These are phyloP conservation scores for Pythium vanterpoolii DNA, from an alignment of 352 stramenopile species.

Conservation along the genomic window DNA sequence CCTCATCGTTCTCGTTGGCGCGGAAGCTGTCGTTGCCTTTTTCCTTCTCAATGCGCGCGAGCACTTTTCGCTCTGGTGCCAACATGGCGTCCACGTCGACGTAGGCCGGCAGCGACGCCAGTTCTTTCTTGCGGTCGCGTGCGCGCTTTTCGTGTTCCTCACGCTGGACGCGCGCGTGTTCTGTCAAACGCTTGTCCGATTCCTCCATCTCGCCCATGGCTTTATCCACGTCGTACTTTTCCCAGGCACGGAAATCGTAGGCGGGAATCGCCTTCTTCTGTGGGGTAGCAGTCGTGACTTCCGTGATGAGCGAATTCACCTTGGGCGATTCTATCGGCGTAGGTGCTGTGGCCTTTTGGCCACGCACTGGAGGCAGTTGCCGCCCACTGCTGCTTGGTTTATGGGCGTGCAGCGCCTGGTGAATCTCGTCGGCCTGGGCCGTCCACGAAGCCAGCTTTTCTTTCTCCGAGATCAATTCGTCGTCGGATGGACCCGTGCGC, in stretches of 20 bases:
- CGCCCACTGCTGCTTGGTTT: conserved; percentile 5
- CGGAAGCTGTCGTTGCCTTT: conserved; percentile 95
- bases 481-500: conserved; percentile 39
- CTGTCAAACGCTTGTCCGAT: conserved; percentile 34
- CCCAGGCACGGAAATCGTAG: conserved; percentile 91
- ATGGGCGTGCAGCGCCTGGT: conserved; percentile 41
- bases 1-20: conserved; percentile 79
- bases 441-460: conserved; percentile 70
- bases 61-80: conserved; percentile 44
- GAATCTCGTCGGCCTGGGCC: conserved; percentile 48
- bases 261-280: conserved; percentile 55
- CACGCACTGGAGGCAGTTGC: conserved; percentile 51
- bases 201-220: conserved; percentile 74
- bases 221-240: conserved; percentile 88
- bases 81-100: conserved; percentile 56
- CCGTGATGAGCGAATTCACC: conserved; percentile 11
- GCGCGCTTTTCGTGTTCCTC: conserved; percentile 37
- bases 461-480: conserved; percentile 58
- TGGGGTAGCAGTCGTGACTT: conserved; percentile 9
- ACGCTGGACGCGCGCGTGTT: conserved; percentile 34
- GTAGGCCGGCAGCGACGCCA: conserved; percentile 54
- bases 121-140: conserved; percentile 45
- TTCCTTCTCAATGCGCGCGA: conserved; percentile 81
- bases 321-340: not conserved
- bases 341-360: conserved; percentile 23